Conservation (phyloP, 1,284 basidiomycete genomes). For the Boletus calvinii region DNA sequence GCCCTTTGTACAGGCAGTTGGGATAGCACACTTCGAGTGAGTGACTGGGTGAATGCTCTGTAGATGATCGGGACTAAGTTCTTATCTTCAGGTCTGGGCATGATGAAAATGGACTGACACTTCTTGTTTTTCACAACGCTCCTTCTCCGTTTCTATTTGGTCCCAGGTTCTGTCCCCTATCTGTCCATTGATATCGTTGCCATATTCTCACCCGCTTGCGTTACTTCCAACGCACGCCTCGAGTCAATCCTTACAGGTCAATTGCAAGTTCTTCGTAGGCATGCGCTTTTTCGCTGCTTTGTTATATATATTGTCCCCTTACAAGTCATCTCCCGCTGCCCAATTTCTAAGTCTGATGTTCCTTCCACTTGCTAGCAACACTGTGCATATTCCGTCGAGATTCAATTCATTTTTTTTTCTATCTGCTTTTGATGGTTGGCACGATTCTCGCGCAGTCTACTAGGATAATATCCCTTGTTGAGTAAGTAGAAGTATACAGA, state of each 20-base stretch:
- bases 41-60: slow-evolving; percentile 31
- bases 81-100: slow-evolving; percentile 54
- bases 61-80: slow-evolving; percentile 13
- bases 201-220: slow-evolving; percentile 49
- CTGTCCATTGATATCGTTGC: slow-evolving; percentile 47
- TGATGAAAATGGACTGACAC: slow-evolving; percentile 36
- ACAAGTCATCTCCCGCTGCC: slow-evolving; percentile 31
- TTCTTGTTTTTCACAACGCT: slow-evolving; percentile 28
- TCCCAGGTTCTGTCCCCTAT: slow-evolving; percentile 27
- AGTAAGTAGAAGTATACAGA: slow-evolving; percentile 8
- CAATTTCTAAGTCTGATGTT: slow-evolving; percentile 26
- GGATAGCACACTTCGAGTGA: slow-evolving; percentile 94
- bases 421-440: slow-evolving; percentile 2
- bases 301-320: slow-evolving; percentile 39
- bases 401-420: slow-evolving; percentile 25
- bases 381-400: slow-evolving; percentile 35
- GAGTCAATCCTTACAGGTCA: slow-evolving; percentile 61
- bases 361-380: slow-evolving; percentile 25
- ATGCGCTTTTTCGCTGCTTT: slow-evolving; percentile 35
- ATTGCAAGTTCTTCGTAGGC: slow-evolving; percentile 35
- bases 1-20: slow-evolving; percentile 97
- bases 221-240: slow-evolving; percentile 43
- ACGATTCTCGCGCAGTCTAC: background rate
- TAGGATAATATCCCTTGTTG: background rate
- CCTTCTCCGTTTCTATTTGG: slow-evolving; percentile 25